Conservation (phyloP, 164 flowering plant species). For the Chloranthus sessilifolius region DNA sequence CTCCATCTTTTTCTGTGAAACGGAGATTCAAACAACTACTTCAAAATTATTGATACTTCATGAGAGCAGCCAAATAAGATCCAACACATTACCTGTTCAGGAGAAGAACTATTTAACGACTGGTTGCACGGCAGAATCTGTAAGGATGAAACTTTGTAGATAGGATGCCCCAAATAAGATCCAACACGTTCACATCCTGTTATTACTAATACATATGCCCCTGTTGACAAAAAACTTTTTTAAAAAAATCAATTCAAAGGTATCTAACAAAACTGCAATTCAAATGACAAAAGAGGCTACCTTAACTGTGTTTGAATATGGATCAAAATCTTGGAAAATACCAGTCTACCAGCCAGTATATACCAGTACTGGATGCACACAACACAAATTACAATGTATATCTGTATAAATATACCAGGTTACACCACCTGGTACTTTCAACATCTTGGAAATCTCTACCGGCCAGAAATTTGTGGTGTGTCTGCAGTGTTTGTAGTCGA, state of each 20-base stretch:
- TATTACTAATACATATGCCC: conserved; percentile 75
- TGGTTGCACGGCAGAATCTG: conserved; percentile 81
- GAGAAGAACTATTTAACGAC: conserved; percentile 54
- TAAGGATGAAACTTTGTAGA: conserved; percentile 68
- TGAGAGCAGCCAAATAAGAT: neutral
- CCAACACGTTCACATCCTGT: conserved; percentile 82
- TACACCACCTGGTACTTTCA: too few relatives aligned
- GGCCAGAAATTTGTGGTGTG: too few relatives aligned
- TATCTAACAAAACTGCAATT: neutral
- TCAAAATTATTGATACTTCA: conserved; percentile 3
- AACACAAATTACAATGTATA: too few relatives aligned
- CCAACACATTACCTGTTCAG: conserved; percentile 61
- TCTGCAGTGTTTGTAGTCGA: too few relatives aligned
- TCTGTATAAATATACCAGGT: too few relatives aligned
- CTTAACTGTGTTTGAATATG: too few relatives aligned
- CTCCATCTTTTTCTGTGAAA: conserved; percentile 89
- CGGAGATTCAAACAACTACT: conserved; percentile 3
- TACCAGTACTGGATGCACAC: too few relatives aligned
- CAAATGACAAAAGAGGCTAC: neutral
- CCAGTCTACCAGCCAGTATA: too few relatives aligned
- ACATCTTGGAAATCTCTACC: too few relatives aligned
- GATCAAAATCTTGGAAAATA: too few relatives aligned
- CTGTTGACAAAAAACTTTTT: conserved; percentile 33
- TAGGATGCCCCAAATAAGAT: conserved; percentile 83
- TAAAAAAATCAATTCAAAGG: conserved; percentile 1